These are phyloP conservation scores for Solanum pennellii DNA, from an alignment of 257 asterid species.

Conservation along the genomic window DNA sequence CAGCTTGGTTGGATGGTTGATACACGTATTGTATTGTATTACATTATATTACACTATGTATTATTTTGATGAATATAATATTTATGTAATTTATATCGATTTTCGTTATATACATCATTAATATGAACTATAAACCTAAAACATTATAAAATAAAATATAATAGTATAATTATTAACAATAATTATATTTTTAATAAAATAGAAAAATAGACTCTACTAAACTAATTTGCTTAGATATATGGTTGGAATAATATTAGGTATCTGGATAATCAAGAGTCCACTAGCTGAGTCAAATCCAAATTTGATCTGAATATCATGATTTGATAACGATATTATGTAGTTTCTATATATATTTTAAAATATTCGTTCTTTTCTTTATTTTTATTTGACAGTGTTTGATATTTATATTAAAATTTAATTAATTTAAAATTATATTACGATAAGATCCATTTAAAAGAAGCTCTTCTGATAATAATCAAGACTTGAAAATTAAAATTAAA, in stretches of 20 bases:
- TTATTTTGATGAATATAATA: neutral
- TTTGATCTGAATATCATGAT: neutral
- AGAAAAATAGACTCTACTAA: neutral
- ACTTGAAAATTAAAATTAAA: accelerated
- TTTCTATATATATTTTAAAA: neutral
- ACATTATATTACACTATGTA: neutral
- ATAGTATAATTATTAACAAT: neutral
- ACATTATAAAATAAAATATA: too few species aligned
- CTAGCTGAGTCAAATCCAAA: neutral
- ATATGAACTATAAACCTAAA: too few species aligned
- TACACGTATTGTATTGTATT: neutral
- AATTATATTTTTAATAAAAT: neutral
- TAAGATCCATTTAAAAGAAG: neutral
- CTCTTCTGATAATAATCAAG: neutral
- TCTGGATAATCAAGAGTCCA: neutral
- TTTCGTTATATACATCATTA: too few species aligned
- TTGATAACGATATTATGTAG: neutral
- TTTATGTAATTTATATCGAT: neutral
- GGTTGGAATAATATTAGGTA: neutral
- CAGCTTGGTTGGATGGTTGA: neutral
- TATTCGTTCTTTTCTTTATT: neutral
- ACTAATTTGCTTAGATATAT: neutral
- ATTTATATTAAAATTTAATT: neutral
- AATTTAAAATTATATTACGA: accelerated
- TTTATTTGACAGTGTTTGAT: accelerated